Base-by-base conservation (phyloP, 768 basidiomycete genomes). In the Podaxis rugospora region DNA sequence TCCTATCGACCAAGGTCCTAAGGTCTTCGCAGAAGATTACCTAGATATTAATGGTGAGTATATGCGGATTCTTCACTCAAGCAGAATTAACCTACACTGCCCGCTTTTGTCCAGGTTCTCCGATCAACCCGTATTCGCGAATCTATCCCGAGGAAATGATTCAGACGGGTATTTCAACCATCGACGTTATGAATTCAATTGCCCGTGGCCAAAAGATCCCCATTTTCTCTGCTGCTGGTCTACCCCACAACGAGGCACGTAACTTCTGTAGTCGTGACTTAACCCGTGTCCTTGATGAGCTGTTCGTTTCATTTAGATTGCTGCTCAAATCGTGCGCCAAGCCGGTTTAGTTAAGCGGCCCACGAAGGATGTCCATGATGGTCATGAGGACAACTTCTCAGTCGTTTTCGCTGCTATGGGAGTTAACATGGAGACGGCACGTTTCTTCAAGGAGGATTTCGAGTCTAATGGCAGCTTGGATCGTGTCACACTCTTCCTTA, bases 101-200 rank as follows among this genome's bases (percentile, higher is more conserved):
- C 47, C 9, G 32, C 11, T 40, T 32, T 7, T 23, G 44, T 52
- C 36, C 18, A 96, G 95, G 95, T 63, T 96, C 94, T 4, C 97
- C 97, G 47, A 99, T 98, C 78, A 99, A 96, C 74, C 94, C 94
- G 21, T 96, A 88, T 75, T 93, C 92, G 64, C 95, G 97, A 72
- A 98, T 98, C 78, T 98, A 99, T 79, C 97, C 97, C 62, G 97
- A 98, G 76, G 97, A 99, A 78, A 99, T 99, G 97, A 98, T 99
- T 65, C 97, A 99, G 76, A 99, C 97, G 37, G 97, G 97, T 76
- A 98, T 98, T 70, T 99, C 97, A 47, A 99, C 97, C 25, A 95
- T 96, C 70, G 94, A 96, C 72, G 86, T 86, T 46, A 96, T 96
- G 94, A 95, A 99, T 78, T 96, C 96, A 61, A 99, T 99, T 72